These are phyloP conservation scores for Clonostachys rosea DNA, from an alignment of 2,329 filamentous ascomycete genomes.

Conservation along the genomic window DNA sequence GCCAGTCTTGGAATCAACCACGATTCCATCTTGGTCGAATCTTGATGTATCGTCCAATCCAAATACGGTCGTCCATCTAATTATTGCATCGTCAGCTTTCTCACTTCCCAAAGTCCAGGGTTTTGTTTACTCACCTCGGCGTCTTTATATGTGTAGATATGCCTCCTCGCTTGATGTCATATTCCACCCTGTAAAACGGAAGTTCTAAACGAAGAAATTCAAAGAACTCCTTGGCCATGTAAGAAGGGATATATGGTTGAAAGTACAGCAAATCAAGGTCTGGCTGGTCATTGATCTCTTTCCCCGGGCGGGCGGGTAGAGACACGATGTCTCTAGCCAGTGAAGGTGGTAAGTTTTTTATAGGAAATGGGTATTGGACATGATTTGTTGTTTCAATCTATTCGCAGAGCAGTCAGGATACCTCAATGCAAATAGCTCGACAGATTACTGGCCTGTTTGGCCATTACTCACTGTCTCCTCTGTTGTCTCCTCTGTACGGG, in stretches of 20 bases:
- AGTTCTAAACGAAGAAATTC: slow-evolving; percentile 66
- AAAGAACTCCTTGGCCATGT: slow-evolving; percentile 57
- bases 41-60: slow-evolving; percentile 57
- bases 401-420: too few relatives aligned
- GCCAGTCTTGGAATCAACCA: slow-evolving; percentile 37
- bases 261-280: slow-evolving; percentile 74
- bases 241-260: slow-evolving; percentile 62
- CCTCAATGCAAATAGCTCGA: too few relatives aligned
- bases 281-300: slow-evolving; percentile 58
- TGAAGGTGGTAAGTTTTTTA: slow-evolving; percentile 32
- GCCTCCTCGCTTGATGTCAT: slow-evolving; percentile 64
- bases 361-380: slow-evolving; percentile 43
- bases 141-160: slow-evolving; percentile 56
- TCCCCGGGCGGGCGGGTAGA: slow-evolving; percentile 46
- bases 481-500: slow-evolving; percentile 3
- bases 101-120: not conserved
- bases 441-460: too few relatives aligned
- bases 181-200: slow-evolving; percentile 72
- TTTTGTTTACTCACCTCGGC: slow-evolving; percentile 28
- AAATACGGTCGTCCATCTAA: slow-evolving; percentile 48
- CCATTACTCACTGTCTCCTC: not conserved
- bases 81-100: not conserved
- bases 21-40: slow-evolving; percentile 41
- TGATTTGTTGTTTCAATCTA: slow-evolving; percentile 30
- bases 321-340: slow-evolving; percentile 32